Evolutionary conservation across 169 alveolate genomes (phyloP).

Genomic region (Ichthyophthirius multifiliis): DNA sequence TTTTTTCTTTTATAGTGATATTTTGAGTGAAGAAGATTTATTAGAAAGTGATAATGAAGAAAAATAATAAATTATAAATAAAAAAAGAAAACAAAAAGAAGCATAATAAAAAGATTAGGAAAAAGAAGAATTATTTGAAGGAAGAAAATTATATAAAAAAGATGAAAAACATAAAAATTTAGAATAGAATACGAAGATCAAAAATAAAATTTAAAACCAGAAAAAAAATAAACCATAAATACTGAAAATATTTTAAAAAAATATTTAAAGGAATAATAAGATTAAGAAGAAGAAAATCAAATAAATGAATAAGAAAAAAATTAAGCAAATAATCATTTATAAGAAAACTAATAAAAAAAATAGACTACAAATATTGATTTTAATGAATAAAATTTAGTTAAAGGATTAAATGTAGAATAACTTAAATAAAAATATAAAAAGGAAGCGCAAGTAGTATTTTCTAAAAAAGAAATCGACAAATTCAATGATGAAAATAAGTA

Average conservation of each 20-base stretch:
- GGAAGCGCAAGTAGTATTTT: not conserved
- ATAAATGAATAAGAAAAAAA: not conserved
- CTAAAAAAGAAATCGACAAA: slow-evolving; percentile 23
- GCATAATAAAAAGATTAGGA: not conserved
- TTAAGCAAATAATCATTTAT: not conserved
- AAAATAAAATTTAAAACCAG: not conserved
- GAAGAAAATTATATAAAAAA: slow-evolving; percentile 8
- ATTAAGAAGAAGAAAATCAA: not conserved
- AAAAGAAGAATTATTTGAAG: slow-evolving; percentile 11
- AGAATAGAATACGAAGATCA: not conserved
- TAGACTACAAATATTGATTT: not conserved
- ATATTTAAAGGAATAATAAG: not conserved
- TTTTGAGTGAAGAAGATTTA: slow-evolving; percentile 16
- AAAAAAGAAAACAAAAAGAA: not conserved
- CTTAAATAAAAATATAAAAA: slow-evolving; percentile 22
- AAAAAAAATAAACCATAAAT: not conserved
- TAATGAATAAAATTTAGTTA: slow-evolving; percentile 18
- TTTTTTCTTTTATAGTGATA: not conserved
- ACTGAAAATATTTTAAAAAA: not conserved
- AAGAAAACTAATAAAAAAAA: not conserved
- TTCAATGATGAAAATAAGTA: slow-evolving; percentile 21
- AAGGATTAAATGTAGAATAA: slow-evolving; percentile 12
- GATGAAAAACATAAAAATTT: not conserved
- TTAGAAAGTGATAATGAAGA: slow-evolving; percentile 17
- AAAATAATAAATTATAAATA: not conserved